Conservation (phyloP, 305 asterid species). For the Fraxinus latifolia region DNA sequence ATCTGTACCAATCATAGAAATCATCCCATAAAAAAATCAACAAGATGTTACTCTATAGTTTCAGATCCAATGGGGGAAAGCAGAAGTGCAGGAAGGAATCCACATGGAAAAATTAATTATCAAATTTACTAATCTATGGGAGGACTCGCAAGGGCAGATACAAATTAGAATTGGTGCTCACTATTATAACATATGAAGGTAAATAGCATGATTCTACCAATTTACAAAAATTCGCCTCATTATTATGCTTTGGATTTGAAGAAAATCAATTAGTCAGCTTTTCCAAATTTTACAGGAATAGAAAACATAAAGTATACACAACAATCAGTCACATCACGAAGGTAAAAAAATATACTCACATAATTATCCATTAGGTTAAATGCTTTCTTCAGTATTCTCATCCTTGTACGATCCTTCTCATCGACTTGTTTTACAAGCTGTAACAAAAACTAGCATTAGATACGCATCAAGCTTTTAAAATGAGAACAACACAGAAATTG, state of each 20-base stretch:
- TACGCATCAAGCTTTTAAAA: not conserved
- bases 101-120: not conserved
- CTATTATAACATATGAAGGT: not conserved
- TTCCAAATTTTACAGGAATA: not conserved
- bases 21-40: not conserved
- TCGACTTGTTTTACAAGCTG: slow-evolving; percentile 93
- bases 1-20: not conserved
- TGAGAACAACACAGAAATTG: not conserved
- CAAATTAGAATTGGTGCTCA: slow-evolving; percentile 1
- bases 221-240: not conserved
- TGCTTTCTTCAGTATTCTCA: slow-evolving; percentile 78
- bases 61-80: not conserved
- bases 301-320: not conserved
- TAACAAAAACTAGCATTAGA: slow-evolving; percentile 21
- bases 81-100: not conserved
- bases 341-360: slow-evolving; percentile 50
- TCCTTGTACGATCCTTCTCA: slow-evolving; percentile 67
- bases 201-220: slow-evolving; percentile 17
- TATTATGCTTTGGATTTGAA: not conserved
- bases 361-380: slow-evolving; percentile 59
- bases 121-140: not conserved
- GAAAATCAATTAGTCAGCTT: slow-evolving; percentile 15
- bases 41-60: not conserved
- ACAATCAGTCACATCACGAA: not conserved
- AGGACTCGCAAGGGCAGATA: not conserved